Base-by-base conservation (phyloP, 441 rosid genomes). In the Populus hybrid region DNA sequence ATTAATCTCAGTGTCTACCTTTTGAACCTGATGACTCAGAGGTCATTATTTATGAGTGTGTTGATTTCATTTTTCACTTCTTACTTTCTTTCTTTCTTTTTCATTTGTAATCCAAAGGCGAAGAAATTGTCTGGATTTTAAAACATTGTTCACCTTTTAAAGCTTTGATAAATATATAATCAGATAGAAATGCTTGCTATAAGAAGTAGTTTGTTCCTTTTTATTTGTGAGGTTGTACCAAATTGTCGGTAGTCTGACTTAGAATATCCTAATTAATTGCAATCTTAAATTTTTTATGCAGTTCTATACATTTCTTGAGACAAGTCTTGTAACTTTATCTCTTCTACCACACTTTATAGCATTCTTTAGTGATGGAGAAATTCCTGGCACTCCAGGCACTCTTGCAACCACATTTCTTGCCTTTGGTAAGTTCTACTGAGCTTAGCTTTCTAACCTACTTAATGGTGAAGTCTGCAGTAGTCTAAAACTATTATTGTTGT, bases 281-380 rank as follows among this genome's bases (percentile, higher is more conserved):
- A 57, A 61, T 76, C 69, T 75, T 79, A 24, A 67, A 74, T 70
- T 9, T 76, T 32, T 65, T 30, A 73, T 88, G 91, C 93, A 93
- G 98, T 86, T 93, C 77, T 93, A 93, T 85, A 92, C 98, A 2
- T 93, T 93, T 84, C 84, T 92, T 24, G 98, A 93, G 90, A 92
- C 98, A 76, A 92, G 79, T 80, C 89, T 93, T 3, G 98, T 92
- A 78, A 89, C 94, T 67, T 67, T 90, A 79, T 89, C 92, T n/a
- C 83, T 93, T 61, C 83, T 93, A 83, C 98, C 93, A 11, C 91
- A 90, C 80, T 92, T 93, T 81, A 84, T 93, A 72, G 92, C 94
- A 6, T 92, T 93, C 81, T 93, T 93, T 84, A 89, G 92, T 61
- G 98, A 93, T 59, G 95, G 87, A 78, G 98, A 92, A 86, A 90